phyloP scores from a whole-genome alignment of 257 asterid genomes.

The Leptodermis oblonga region DNA sequence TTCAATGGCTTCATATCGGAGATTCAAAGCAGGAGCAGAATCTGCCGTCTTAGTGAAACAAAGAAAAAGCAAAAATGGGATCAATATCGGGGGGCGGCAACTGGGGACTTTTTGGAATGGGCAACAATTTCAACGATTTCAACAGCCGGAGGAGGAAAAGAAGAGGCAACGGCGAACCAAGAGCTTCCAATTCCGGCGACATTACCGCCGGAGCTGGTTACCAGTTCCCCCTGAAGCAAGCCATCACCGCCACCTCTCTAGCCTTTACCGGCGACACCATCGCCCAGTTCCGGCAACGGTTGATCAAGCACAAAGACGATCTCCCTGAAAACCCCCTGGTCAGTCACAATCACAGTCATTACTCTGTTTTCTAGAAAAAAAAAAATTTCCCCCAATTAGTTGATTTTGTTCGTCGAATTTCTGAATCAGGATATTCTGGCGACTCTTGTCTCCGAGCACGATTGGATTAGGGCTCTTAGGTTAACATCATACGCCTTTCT shows the following conservation, averaged over 20 bases:
- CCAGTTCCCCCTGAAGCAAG: conserved; percentile 6
- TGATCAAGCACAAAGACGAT: conserved; percentile 1
- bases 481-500: conserved; percentile 82
- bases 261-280: conserved; percentile 4
- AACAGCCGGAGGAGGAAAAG: not conserved
- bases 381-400: not conserved
- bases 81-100: not conserved
- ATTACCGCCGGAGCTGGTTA: not conserved
- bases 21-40: not conserved
- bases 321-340: conserved; percentile 6
- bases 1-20: too few species aligned
- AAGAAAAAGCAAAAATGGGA: conserved; percentile 6
- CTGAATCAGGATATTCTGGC: conserved; percentile 44
- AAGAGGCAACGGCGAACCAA: not conserved
- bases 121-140: not conserved
- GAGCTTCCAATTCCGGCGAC: conserved; percentile 2
- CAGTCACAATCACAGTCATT: too few species aligned
- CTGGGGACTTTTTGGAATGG: conserved; percentile 8
- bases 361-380: not conserved
- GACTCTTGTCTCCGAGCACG: conserved; percentile 56
- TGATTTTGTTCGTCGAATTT: not conserved
- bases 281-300: conserved; percentile 5
- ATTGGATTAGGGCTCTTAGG: conserved; percentile 79
- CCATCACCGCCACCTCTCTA: conserved; percentile 3
- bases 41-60: not conserved